Base-by-base conservation (phyloP, 108 stramenopile genomes). In the Skeletonema grethae region DNA sequence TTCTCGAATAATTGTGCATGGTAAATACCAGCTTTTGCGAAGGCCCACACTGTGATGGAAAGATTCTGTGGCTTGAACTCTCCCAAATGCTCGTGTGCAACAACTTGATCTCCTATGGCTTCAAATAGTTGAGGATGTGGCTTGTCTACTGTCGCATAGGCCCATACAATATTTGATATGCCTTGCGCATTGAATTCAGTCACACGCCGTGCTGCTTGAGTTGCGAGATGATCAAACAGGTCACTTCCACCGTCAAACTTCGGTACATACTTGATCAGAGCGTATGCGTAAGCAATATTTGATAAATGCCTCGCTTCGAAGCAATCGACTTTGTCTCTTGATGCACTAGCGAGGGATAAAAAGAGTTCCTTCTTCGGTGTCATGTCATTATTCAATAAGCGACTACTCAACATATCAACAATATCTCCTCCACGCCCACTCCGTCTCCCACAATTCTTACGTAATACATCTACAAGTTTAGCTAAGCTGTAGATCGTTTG, bases 151-250 rank as follows among this genome's bases (percentile, higher is more conserved):
- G 45, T 48, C 18, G 67, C 67, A 31, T 57, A 68, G 6, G 67
- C 67, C 67, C 67, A 68, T 2, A 68, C 28, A 28, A 68, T 68
- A 30, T 68, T 68, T 55, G 67, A 68, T 7, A 57, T 28, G 20
- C 32, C 53, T 60, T 60, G 59, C 20, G 34, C 24, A n/a, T 22
- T 25, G 24, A 60, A 60, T 60, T 31, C 30, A 15, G 30, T 28
- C 3, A 13, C n/a, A 15, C 15, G 15, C n/a, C 3, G 5, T 15
- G 20, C n/a, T n/a, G 59, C 67, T 48, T 53, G 46, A 1, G 10
- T 16, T 12, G 67, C 67, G 28, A 68, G 6, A 16, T 24, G 25
- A 48, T 68, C 55, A 53, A 53, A 68, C 5, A 57, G 35, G 9
- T 45, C 50, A 38, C 67, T 50, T 7, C 55, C 67, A 57, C 1